Evolutionary conservation across 129 eudicot genomes (phyloP).

Genomic region (Chrysanthemum seticuspe): DNA sequence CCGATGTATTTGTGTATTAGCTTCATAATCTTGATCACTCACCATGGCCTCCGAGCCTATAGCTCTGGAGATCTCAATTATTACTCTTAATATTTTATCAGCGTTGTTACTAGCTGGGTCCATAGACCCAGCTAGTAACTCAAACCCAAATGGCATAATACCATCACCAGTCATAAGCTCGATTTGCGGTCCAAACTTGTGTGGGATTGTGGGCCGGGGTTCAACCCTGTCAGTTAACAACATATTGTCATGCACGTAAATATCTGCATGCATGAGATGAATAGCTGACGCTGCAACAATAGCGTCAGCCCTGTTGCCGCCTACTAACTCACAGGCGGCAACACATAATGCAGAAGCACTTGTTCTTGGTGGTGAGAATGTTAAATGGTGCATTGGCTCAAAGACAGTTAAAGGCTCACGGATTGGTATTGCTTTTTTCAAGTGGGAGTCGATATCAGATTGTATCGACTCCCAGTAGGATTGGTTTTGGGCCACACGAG

Average conservation of each 20-base stretch:
- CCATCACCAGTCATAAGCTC: slow-evolving; percentile 73
- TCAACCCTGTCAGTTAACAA: slow-evolving; percentile 15
- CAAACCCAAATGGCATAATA: slow-evolving; percentile 60
- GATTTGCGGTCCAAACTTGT: slow-evolving; percentile 37
- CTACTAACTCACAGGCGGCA: slow-evolving; percentile 75
- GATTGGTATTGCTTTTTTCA: slow-evolving; percentile 51
- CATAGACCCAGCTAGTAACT: slow-evolving; percentile 45
- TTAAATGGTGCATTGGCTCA: slow-evolving; percentile 75
- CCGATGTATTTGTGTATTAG: slow-evolving; percentile 24
- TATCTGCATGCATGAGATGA: slow-evolving; percentile 65
- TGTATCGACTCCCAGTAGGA: slow-evolving; percentile 51
- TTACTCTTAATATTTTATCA: slow-evolving; percentile 39
- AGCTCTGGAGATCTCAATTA: slow-evolving; percentile 51
- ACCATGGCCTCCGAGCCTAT: slow-evolving; percentile 46
- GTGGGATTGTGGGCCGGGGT: slow-evolving; percentile 11
- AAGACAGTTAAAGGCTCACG: slow-evolving; percentile 50
- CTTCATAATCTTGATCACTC: slow-evolving; percentile 26
- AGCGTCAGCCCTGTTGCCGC: slow-evolving; percentile 55
- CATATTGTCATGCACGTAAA: slow-evolving; percentile 48
- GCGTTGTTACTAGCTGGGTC: slow-evolving; percentile 17
- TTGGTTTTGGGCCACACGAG: slow-evolving; percentile 27
- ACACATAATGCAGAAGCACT: slow-evolving; percentile 54
- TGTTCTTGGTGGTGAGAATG: slow-evolving; percentile 52
- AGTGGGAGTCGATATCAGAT: slow-evolving; percentile 44
- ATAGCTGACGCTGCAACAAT: slow-evolving; percentile 60